A percentile compares a stretch with the other conserved stretches of the same genome.
These are phyloP conservation scores for Pestalotiopsis fici DNA, from an alignment of 2,329 filamentous ascomycete species.

Conservation along the genomic window DNA sequence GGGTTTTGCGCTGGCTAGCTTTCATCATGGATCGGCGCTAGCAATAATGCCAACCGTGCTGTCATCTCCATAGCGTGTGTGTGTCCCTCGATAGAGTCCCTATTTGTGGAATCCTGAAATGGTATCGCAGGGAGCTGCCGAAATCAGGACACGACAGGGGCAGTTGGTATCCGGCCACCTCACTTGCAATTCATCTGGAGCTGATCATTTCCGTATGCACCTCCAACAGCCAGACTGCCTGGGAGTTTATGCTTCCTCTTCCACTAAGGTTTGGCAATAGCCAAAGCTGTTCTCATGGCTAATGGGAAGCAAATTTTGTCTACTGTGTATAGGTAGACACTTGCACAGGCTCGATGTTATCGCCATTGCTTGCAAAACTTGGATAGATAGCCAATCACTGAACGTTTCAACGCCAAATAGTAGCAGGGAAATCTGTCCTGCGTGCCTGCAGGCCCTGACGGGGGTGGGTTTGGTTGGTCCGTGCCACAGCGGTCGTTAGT, in stretches of 20 bases:
- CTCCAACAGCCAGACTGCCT: neutral
- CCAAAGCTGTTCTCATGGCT: neutral
- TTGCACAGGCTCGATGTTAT: too few relatives aligned
- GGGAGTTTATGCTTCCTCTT: neutral
- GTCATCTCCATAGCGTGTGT: conserved; percentile 11
- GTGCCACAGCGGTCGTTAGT: conserved; percentile 10
- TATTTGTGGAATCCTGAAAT: neutral
- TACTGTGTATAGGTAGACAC: too few relatives aligned
- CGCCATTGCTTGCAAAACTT: neutral
- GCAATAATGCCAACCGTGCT: conserved; percentile 10
- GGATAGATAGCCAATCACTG: neutral
- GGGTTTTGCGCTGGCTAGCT: conserved; percentile 4
- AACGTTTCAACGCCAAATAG: neutral
- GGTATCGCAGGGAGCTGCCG: neutral
- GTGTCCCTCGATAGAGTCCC: neutral
- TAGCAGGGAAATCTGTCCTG: neutral
- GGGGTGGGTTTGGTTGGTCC: conserved; percentile 6
- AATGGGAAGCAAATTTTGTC: neutral
- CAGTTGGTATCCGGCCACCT: neutral
- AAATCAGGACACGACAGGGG: neutral
- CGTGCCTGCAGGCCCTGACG: neutral
- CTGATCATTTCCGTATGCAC: neutral
- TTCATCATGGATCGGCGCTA: conserved; percentile 11
- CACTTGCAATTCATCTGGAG: neutral
- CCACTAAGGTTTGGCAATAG: neutral